Evolutionary conservation across 2,329 filamentous ascomycete species (phyloP).

Genomic region (Plectosphaerella cucumerina): DNA sequence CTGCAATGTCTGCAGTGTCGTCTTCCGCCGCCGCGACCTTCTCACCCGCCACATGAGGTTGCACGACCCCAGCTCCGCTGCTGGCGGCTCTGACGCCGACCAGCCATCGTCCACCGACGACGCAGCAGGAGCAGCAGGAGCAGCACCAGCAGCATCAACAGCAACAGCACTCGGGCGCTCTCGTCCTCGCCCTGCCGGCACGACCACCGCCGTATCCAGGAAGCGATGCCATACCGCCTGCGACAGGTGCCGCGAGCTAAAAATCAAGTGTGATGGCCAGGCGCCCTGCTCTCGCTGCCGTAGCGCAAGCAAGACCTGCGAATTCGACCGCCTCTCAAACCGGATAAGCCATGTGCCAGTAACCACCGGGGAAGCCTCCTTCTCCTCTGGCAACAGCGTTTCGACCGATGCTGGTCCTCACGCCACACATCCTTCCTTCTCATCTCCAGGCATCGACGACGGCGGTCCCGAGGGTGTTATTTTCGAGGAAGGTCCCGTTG

Average conservation of each 20-base stretch:
- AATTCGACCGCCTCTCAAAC: not conserved
- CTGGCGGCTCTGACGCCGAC: no score
- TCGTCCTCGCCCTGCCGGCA: no score
- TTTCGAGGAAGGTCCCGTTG: no score
- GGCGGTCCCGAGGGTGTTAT: no score
- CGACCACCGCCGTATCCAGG: not conserved
- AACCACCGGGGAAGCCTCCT: not conserved
- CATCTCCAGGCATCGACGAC: not conserved
- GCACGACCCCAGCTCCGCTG: not conserved
- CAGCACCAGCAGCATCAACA: no score
- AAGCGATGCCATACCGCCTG: slow-evolving; percentile 2
- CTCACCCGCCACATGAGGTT: slow-evolving; percentile 2
- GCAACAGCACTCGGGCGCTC: no score
- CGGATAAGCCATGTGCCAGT: not conserved
- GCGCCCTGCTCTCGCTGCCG: not conserved
- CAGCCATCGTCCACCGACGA: no score
- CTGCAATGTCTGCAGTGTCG: not conserved
- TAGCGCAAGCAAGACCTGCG: not conserved
- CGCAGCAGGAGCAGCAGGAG: no score
- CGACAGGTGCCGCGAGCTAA: slow-evolving; percentile 1
- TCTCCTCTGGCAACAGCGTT: no score
- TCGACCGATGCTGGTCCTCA: no score
- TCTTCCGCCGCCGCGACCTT: slow-evolving; percentile 1
- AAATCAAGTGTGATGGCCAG: not conserved
- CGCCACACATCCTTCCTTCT: no score